Base-by-base conservation (phyloP, 179 eudicot species). In the Gypsophila paniculata region DNA sequence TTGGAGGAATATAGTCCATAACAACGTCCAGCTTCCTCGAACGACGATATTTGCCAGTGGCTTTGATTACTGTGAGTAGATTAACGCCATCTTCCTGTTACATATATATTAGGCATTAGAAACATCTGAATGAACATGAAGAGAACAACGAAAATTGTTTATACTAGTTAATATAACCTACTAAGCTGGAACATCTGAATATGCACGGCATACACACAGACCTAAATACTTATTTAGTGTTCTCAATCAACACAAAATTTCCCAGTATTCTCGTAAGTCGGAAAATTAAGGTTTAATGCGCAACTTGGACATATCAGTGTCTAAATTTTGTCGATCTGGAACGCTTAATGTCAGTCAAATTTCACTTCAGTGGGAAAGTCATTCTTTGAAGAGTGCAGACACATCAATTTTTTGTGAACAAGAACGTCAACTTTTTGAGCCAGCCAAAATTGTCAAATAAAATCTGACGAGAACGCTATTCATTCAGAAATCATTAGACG, bases 41-140 rank as follows among this genome's bases (percentile, higher is more conserved):
- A 64, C 85, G 86, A 11, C 96, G 96, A 68, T 91, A 91, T 59
- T 66, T 86, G 49, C 62, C 61, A 19, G 89, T 85, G 42, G 75
- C 90, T 83, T 83, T 91, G 71, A 91, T 85, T 58, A 84, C 71
- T 5, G 86, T 76, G 61, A 91, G 78, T 55, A 91, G 81, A 79
- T 85, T 81, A 55, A 89, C 78, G 34, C 88, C 89, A 76, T 85
- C 90, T 82, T 89, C 97, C 97, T 91, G 89, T 84, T 81, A 18
- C 72, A 79, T 21, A 18, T 72, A 79, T 21, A 18, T 72, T 42
- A 46, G 21, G 22, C 62, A 75, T 55, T 39, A 59, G 32, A 51
- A 61, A 29, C 55, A 23, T 54, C 51, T 65, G 14, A 18, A 62
- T 6, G 48, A 34, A 32, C 32, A 44, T 23, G 48, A 6, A 29